Base-by-base conservation (phyloP, 1,284 basidiomycete genomes). In the Pseudozyma hubeiensis region DNA sequence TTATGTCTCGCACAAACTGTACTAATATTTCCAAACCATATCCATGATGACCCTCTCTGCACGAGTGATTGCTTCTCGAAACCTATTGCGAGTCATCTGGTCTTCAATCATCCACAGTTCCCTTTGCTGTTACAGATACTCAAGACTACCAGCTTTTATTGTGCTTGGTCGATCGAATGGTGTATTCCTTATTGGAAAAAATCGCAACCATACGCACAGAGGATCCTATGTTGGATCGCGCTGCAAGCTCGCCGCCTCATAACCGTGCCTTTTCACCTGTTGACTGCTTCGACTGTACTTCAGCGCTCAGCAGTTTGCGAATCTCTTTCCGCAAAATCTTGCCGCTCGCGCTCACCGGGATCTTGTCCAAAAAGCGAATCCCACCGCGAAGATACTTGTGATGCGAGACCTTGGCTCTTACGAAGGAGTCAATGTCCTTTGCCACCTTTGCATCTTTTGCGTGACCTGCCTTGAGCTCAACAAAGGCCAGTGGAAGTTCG, bases 351-450 rank as follows among this genome's bases (percentile, higher is more conserved):
- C 56, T 63, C 33, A 70, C 67, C 11, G 73, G 73, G 4, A 75
- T 55, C 24, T 53, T 61, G 33, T 57, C 64, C 19, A 73, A 13
- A 41, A 68, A 31, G 24, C 59, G 50, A 13, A 76, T 60, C 37
- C 73, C 73, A n/a, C 73, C 73, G 8, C 73, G 52, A 24, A 76
- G 57, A 30, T 60, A 62, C 51, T 76, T 76, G 46, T 63, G 64
- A 24, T 57, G 50, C 19, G 68, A 59, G 9, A 66, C 64, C 30
- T 64, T 66, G 37, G 53, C 17, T 14, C 55, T 47, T n/a, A 76
- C 61, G 49, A 50, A 76, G n/a, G 46, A 54, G 30, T 58, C 51
- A 9, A 75, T 52, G 10, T 75, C 58, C 33, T 54, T 11, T 33
- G 50, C 51, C 11, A 50, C 7, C 35, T 43, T 39, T 3, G 47